Base-by-base conservation (phyloP, 2,329 filamentous ascomycete genomes). In the Pleoardoris graminearum region DNA sequence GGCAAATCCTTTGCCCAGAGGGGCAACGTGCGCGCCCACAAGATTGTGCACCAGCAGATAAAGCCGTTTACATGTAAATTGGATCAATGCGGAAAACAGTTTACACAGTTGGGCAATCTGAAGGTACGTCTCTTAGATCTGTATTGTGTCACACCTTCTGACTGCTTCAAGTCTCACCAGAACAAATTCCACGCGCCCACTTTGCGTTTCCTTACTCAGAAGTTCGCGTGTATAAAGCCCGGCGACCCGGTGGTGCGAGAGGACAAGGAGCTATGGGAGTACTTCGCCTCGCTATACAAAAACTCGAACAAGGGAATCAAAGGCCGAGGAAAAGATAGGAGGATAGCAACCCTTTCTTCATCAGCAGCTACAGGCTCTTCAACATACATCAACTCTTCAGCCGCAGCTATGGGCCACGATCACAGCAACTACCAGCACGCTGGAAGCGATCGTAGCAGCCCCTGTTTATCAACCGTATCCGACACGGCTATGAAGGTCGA, bases 281-380 rank as follows among this genome's bases (percentile, higher is more conserved):
- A 96, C 76, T 94, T 97, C 69, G 83, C 86, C 3, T 82, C 82
- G 0, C 80, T 96, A n/a, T 97, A 96, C 81, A 96, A 96, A 79
- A 95, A 97, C 76, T 92, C 89, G 76, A 97, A 97, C 82, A 96
- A 96, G 74, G 94, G 94, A 1, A 97, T 97, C 79, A 97, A 97
- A 75, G 94, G 94, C 10, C 86, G 94, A 39, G 94, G 94, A 37
- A 94, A 93, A 70, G 89, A 92, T 62, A 82, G 90, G 51, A 85
- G 85, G 52, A 87, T 91, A 60, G 74, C 73, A 37, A 67, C 72
- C 10, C 53, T 67, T 23, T 59, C 68, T 2, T 60, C 65, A 1
- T 66, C 69, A 5, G 61, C 58, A 16, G 57, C 61, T 8, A 60
- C 66, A 3, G 63, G 63, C 49, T 54, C 62, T 1, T 66, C 67